A percentile compares a stretch with the other conserved stretches of the same genome.
Conservation (phyloP, 2,329 filamentous ascomycete genomes). For the Daldinia sp. region DNA sequence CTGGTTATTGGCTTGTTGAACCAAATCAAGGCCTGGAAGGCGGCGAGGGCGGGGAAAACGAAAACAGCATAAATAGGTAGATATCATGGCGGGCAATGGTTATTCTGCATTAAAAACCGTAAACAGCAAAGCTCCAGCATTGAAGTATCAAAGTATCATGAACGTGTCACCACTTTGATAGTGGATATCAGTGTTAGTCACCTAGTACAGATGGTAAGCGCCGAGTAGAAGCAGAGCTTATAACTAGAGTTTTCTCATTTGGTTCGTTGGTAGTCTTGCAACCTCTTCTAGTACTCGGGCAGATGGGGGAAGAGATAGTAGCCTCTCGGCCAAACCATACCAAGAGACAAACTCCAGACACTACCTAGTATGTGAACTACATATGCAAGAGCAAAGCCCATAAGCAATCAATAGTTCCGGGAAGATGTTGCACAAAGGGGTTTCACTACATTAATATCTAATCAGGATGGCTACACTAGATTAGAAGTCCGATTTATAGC, state of each 20-base stretch:
- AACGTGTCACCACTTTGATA: neutral
- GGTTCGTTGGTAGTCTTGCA: neutral
- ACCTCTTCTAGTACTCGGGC: neutral
- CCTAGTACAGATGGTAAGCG: neutral
- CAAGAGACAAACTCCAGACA: neutral
- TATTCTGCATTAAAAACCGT: neutral
- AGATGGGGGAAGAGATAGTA: neutral
- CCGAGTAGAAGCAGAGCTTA: neutral
- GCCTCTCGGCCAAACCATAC: neutral
- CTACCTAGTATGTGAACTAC: neutral
- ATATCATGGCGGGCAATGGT: conserved; percentile 2
- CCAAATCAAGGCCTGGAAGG: conserved; percentile 76
- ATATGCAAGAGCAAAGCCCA: neutral
- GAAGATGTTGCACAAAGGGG: neutral
- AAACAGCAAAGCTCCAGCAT: neutral
- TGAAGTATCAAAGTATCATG: neutral
- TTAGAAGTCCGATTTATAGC: neutral
- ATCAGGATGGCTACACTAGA: neutral
- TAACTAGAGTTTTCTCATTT: neutral
- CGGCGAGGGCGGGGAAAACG: conserved; percentile 55
- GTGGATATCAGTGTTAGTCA: neutral
- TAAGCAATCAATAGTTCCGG: neutral
- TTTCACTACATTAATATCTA: neutral
- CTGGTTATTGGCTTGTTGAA: conserved; percentile 85
- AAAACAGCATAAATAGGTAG: conserved; percentile 23